Percentiles rank a stretch among this genome's conserved stretches.
These are phyloP conservation scores for Didymella sp. DNA, from an alignment of 2,329 filamentous ascomycete genomes.

Conservation along the genomic window DNA sequence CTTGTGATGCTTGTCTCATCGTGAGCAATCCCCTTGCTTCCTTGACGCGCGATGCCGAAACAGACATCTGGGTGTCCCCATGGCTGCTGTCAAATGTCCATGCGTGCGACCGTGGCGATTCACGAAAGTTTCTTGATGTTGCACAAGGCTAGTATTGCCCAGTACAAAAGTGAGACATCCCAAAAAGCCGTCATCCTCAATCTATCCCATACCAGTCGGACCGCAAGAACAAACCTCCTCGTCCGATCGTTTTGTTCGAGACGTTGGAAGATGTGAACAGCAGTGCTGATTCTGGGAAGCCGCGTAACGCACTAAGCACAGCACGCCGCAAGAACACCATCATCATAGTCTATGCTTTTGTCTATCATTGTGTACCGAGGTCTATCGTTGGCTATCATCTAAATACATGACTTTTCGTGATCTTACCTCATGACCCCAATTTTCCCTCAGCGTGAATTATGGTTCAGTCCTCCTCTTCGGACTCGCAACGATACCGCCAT, in stretches of 20 bases:
- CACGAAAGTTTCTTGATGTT: not conserved
- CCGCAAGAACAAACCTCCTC: not conserved
- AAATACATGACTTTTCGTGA: not conserved
- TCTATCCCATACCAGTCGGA: not conserved
- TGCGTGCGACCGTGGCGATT: constrained; percentile 6
- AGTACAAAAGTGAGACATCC: not conserved
- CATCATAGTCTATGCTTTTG: not conserved
- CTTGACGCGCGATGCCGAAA: constrained; percentile 2
- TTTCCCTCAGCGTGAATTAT: not conserved
- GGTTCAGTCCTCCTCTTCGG: not conserved
- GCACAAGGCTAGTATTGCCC: not conserved
- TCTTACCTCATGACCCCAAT: not conserved
- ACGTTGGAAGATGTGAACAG: not conserved
- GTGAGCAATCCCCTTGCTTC: not conserved
- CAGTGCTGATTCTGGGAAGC: too few relatives aligned
- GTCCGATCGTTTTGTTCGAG: not conserved
- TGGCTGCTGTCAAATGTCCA: not conserved
- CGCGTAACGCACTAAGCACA: too few relatives aligned
- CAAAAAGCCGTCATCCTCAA: not conserved
- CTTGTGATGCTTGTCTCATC: not conserved
- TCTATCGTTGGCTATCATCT: not conserved
- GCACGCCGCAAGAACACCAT: too few relatives aligned
- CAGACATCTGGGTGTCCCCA: not conserved
- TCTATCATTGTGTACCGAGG: not conserved
- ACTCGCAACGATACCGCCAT: not conserved